Conservation (phyloP, 768 basidiomycete genomes). For the Tephrocybe sp. region DNA sequence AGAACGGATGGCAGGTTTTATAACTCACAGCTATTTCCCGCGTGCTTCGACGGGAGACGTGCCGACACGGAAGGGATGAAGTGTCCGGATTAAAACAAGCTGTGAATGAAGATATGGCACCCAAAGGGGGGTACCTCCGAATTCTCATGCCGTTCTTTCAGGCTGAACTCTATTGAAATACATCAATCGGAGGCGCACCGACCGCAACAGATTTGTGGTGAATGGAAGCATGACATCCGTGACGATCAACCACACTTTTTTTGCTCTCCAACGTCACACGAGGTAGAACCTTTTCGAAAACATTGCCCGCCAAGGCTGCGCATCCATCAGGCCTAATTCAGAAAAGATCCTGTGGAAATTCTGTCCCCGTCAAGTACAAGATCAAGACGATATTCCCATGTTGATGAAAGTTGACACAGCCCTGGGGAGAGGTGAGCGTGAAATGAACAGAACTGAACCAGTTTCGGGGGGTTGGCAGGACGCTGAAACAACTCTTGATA, state of each 20-base stretch:
- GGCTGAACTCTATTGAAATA: constrained; percentile 11
- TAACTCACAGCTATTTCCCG: constrained; percentile 17
- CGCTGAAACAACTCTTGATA: constrained; percentile 19
- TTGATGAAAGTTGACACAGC: constrained; percentile 17
- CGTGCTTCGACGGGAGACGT: constrained; percentile 14
- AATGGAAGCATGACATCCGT: constrained; percentile 16
- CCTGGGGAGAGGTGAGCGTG: constrained; percentile 5
- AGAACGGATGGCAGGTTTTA: constrained; percentile 10
- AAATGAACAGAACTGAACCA: constrained; percentile 10
- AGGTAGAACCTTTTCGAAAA: constrained; percentile 1
- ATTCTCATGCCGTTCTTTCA: constrained; percentile 9
- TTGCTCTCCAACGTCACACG: constrained; percentile 9
- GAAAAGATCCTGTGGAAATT: constrained; percentile 15
- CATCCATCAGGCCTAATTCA: constrained; percentile 14
- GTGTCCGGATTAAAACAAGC: constrained; percentile 14
- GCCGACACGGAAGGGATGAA: constrained; percentile 12
- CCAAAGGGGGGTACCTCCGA: constrained; percentile 12
- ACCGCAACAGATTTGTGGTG: constrained; percentile 1
- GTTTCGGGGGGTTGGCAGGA: constrained; percentile 16
- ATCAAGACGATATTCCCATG: constrained; percentile 8
- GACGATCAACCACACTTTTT: constrained; percentile 10
- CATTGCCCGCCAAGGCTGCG: constrained; percentile 10
- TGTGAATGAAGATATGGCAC: constrained; percentile 14
- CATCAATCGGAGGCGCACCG: constrained; percentile 7
- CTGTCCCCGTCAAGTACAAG: constrained; percentile 3